Percentiles rank a stretch among this genome's conserved stretches.
Conservation (phyloP, 2,329 filamentous ascomycete genomes). For the Neurospora sp. region DNA sequence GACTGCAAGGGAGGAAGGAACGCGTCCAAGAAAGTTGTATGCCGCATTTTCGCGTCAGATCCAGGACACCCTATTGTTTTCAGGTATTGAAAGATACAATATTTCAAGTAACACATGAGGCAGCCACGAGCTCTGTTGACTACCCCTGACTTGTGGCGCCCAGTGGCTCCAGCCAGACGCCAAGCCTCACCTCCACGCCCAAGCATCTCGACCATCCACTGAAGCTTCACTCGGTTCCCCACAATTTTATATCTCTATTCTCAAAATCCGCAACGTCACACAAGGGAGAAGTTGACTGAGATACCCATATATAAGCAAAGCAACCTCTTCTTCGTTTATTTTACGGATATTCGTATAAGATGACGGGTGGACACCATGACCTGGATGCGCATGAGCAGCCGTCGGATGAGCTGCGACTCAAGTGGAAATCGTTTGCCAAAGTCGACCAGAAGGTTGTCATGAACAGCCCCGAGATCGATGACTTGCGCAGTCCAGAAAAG, state of each 20-base stretch:
- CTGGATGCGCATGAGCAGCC: slow-evolving; percentile 73
- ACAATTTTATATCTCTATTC: not conserved
- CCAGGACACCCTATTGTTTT: not conserved
- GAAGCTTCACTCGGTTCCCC: not conserved
- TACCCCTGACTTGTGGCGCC: not conserved
- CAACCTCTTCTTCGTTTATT: not conserved
- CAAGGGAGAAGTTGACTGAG: not conserved
- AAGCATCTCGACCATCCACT: not conserved
- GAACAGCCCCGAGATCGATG: slow-evolving; percentile 45
- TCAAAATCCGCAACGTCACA: not conserved
- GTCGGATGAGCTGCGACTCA: slow-evolving; percentile 55
- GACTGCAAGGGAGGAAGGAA: not conserved
- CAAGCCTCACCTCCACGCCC: not conserved
- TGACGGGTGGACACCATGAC: slow-evolving; percentile 34
- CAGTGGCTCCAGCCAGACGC: not conserved
- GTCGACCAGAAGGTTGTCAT: slow-evolving; percentile 43
- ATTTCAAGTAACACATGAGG: not conserved
- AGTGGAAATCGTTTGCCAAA: slow-evolving; percentile 68
- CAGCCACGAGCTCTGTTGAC: not conserved
- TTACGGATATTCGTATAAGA: slow-evolving; percentile 9
- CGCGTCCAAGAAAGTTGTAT: not conserved
- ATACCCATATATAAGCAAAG: not conserved
- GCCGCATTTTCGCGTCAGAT: not conserved
- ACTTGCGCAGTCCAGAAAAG: slow-evolving; percentile 32
- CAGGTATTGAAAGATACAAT: not conserved